Evolutionary conservation across 768 basidiomycete genomes (phyloP), one percentile per base, ranked within the genome.

Genomic region (Calvatia gigantea): DNA sequence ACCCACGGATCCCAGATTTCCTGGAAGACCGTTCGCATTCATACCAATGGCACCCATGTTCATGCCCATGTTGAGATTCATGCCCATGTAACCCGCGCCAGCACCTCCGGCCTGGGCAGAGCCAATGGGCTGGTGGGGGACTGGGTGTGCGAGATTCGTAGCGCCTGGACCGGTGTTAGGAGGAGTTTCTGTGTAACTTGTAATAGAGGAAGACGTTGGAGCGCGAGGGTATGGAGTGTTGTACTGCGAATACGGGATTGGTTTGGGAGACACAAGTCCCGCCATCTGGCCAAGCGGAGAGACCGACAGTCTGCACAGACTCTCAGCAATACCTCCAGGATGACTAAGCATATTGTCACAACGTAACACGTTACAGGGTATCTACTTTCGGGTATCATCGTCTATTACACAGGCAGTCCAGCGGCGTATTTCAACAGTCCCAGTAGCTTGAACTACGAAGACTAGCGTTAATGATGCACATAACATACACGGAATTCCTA

Each of bases 121-220:
- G 8, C 64, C 65, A 7, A 70, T 64, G 6, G 73, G 68, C 57
- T 79, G 79, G 62, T 80, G 80, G 4, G 78, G 78, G n/a, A 83
- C 75, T 2, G 80, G 75, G 58, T 85, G 84, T 6, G 80, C 76
- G 43, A 85, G 73, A 5, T 79, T 72, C 8, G 80, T 75, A n/a
- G 76, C 66, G 17, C 35, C 35, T 14, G 35, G 14, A 37, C 35
- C 35, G 3, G 75, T 68, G 54, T 82, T 76, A 12, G 83, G 78
- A n/a, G 84, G 84, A 17, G 85, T 81, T 52, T 86, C 87, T 39
- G 85, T 75, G 67, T 84, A 89, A 32, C 65, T 73, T 17, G 76
- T 70, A 37, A 80, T 66, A 35, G 77, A 75, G 56, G 85, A 35
- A 1, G 52, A 14, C 8, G 51, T 27, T 23, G 50, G 77, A 49